A percentile compares a stretch with the other conserved stretches of the same genome.
Evolutionary conservation across 805 yeast genomes (phyloP).

Genomic region (Tetrapisispora nanseiensis): DNA sequence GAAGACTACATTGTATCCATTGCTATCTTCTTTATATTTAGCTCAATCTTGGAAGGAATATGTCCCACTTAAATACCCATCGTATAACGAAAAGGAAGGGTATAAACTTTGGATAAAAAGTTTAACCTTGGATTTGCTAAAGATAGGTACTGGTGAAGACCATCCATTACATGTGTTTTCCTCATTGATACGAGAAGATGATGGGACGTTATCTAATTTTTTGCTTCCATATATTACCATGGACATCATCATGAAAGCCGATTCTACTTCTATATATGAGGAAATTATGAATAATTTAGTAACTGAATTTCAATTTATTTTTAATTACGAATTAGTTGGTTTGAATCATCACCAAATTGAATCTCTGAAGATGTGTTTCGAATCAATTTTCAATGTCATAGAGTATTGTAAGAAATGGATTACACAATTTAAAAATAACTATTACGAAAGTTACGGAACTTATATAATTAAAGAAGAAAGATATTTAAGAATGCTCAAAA

Average conservation of each 20-base stretch:
- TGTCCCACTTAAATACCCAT: constrained; percentile 49
- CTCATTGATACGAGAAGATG: constrained; percentile 56
- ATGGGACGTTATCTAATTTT: constrained; percentile 55
- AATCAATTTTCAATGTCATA: constrained; percentile 63
- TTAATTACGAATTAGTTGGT: constrained; percentile 37
- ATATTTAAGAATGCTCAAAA: constrained; percentile 16
- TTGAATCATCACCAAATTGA: constrained; percentile 49
- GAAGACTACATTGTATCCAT: constrained; percentile 64
- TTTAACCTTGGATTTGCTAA: constrained; percentile 58
- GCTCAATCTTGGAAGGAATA: constrained; percentile 45
- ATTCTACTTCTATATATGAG: constrained; percentile 32
- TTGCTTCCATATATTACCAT: constrained; percentile 69
- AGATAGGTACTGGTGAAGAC: constrained; percentile 24
- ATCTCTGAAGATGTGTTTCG: constrained; percentile 54
- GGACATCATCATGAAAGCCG: constrained; percentile 46
- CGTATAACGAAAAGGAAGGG: constrained; percentile 44
- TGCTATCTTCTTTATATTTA: constrained; percentile 59
- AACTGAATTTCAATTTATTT: constrained; percentile 50
- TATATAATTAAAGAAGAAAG: constrained; percentile 20
- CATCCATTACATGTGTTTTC: constrained; percentile 55
- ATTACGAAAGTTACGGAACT: constrained; percentile 22
- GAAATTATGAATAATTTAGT: constrained; percentile 37
- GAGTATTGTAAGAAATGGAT: constrained; percentile 81
- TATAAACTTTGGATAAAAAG: constrained; percentile 65
- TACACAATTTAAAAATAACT: constrained; percentile 32